These are phyloP conservation scores for Lactifluus rugatus DNA, from an alignment of 768 basidiomycete species.

Conservation along the genomic window DNA sequence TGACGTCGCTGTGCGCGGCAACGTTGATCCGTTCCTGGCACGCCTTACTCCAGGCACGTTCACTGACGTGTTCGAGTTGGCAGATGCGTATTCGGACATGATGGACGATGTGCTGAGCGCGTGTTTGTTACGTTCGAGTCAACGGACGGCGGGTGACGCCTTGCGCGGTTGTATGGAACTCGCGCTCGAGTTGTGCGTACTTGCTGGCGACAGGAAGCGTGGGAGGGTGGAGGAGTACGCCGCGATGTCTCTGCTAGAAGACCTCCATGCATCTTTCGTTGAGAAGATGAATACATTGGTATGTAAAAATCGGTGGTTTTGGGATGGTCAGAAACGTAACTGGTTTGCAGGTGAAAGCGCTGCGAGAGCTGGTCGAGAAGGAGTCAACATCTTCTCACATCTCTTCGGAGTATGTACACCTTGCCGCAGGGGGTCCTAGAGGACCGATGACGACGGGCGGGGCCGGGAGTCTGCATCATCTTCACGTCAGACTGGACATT, in stretches of 20 bases:
- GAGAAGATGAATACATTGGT: slow-evolving; percentile 51
- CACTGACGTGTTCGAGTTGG: slow-evolving; percentile 66
- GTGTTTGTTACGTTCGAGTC: slow-evolving; percentile 61
- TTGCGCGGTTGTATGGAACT: slow-evolving; percentile 53
- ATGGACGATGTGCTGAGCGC: slow-evolving; percentile 70
- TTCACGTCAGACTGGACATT: slow-evolving; percentile 18
- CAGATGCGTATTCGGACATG: slow-evolving; percentile 53
- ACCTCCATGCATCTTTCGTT: slow-evolving; percentile 44
- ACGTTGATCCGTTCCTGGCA: slow-evolving; percentile 59
- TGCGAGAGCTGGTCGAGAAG: slow-evolving; percentile 52
- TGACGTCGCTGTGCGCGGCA: slow-evolving; percentile 71
- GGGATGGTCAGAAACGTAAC: not conserved
- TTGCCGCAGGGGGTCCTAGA: slow-evolving; percentile 10
- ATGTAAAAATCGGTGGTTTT: slow-evolving; percentile 22
- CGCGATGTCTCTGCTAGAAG: slow-evolving; percentile 47
- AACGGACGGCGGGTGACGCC: slow-evolving; percentile 54
- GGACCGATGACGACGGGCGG: slow-evolving; percentile 13
- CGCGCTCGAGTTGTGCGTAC: slow-evolving; percentile 56
- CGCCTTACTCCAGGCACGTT: slow-evolving; percentile 28
- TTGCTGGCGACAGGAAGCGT: slow-evolving; percentile 50
- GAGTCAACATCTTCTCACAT: slow-evolving; percentile 18
- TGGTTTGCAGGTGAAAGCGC: slow-evolving; percentile 39
- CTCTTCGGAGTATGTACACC: slow-evolving; percentile 15
- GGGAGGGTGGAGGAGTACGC: slow-evolving; percentile 52
- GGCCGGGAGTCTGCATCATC: slow-evolving; percentile 16